phyloP scores from a whole-genome alignment of 345 rosid species.

The Hirschfeldia incana region DNA sequence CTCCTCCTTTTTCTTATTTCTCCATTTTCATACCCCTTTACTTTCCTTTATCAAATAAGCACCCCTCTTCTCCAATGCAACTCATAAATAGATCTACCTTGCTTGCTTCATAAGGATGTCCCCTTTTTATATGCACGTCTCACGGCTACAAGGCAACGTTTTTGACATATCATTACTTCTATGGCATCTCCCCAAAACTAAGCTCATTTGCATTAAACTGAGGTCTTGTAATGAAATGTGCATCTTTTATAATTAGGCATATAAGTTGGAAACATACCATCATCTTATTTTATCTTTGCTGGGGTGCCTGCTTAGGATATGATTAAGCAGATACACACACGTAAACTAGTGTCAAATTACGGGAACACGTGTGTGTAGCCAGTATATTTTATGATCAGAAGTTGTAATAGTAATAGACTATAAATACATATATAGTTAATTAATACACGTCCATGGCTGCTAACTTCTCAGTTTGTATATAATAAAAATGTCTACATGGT shows the following conservation, averaged over 20 bases:
- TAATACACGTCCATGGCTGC: slow-evolving; percentile 24
- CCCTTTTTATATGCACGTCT: too few relatives aligned
- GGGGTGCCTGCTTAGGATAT: not conserved
- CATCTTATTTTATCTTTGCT: not conserved
- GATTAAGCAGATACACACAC: not conserved
- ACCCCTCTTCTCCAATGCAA: too few relatives aligned
- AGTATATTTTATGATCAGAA: not conserved
- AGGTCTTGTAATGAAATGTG: not conserved
- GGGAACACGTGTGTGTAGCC: not conserved
- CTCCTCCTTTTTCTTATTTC: not conserved
- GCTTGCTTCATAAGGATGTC: too few relatives aligned
- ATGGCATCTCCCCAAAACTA: not conserved
- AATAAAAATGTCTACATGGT: not conserved
- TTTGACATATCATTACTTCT: not conserved
- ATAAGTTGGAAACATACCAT: not conserved
- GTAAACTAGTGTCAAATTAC: not conserved
- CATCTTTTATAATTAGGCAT: not conserved
- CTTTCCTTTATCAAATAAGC: too few relatives aligned
- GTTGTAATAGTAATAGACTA: not conserved
- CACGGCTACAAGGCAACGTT: too few relatives aligned
- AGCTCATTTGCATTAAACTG: not conserved
- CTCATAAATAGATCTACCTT: too few relatives aligned
- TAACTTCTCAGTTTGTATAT: not conserved
- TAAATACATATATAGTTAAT: not conserved
- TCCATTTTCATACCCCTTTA: not conserved